Evolutionary conservation across 1,284 basidiomycete species (phyloP).

Genomic region (Cryptococcus wingfieldii): DNA sequence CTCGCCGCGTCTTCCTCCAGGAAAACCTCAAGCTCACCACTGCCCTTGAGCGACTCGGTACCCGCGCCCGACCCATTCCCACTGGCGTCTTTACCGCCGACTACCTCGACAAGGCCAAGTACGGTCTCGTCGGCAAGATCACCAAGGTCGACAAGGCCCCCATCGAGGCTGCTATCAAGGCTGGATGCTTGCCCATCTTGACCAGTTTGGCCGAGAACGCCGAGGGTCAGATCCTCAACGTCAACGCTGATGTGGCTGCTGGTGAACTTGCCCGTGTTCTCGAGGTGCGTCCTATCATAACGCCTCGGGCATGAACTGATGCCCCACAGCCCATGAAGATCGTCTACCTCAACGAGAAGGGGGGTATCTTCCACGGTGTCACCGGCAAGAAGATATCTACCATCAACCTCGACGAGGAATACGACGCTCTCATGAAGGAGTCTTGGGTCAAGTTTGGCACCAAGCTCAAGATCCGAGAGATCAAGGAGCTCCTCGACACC

Average conservation of each 20-base stretch:
- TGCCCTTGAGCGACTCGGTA: slow-evolving; percentile 85
- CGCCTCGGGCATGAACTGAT: background rate
- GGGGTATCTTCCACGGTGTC: slow-evolving; percentile 94
- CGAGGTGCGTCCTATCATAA: slow-evolving; percentile 52
- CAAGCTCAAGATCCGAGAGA: slow-evolving; percentile 98
- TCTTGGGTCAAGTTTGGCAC: slow-evolving; percentile 99
- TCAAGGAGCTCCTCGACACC: slow-evolving; percentile 98
- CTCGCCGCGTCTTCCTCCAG: slow-evolving; percentile 86
- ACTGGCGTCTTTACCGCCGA: slow-evolving; percentile 93
- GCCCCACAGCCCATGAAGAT: slow-evolving; percentile 77
- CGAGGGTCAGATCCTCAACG: slow-evolving; percentile 91
- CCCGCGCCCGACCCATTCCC: slow-evolving; percentile 89
- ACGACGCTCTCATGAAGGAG: slow-evolving; percentile 93
- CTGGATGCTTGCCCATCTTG: slow-evolving; percentile 87
- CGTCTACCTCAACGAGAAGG: slow-evolving; percentile 97
- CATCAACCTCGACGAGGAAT: slow-evolving; percentile 99
- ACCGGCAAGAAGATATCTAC: slow-evolving; percentile 90
- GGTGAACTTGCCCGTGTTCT: slow-evolving; percentile 93
- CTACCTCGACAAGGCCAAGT: slow-evolving; percentile 88
- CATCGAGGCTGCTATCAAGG: slow-evolving; percentile 87
- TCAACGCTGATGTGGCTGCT: slow-evolving; percentile 94
- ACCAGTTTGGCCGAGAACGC: slow-evolving; percentile 85
- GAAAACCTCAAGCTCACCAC: slow-evolving; percentile 89
- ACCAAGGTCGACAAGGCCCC: slow-evolving; percentile 89
- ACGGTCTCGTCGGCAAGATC: slow-evolving; percentile 91